Evolutionary conservation across 805 yeast species (phyloP).

Genomic region (Sugiyamaella lignohabitans): DNA sequence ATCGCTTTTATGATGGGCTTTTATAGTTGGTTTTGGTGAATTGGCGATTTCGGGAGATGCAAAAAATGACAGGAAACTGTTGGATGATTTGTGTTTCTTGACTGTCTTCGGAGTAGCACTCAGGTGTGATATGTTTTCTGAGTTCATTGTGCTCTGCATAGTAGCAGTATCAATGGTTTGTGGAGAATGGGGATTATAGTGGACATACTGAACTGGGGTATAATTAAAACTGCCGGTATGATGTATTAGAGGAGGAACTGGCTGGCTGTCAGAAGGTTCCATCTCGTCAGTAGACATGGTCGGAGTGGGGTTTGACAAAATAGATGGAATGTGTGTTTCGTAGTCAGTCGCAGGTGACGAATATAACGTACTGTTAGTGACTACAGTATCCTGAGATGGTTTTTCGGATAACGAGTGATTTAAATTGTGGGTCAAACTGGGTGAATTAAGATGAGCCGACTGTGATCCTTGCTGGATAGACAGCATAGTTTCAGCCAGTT

Average conservation of each 20-base stretch:
- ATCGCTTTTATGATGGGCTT: constrained; percentile 16
- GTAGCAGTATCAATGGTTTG: not conserved
- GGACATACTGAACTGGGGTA: not conserved
- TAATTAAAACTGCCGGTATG: not conserved
- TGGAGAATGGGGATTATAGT: not conserved
- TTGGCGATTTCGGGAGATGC: constrained; percentile 4
- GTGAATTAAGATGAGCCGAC: no score
- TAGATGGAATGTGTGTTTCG: not conserved
- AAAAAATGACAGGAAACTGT: constrained; percentile 12
- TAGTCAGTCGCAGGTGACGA: not conserved
- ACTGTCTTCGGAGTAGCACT: constrained; percentile 3
- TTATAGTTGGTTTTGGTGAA: constrained; percentile 8
- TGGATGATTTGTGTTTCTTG: constrained; percentile 12
- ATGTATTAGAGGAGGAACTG: not conserved
- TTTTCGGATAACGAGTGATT: constrained; percentile 2
- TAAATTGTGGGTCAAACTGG: no score
- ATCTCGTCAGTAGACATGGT: not conserved
- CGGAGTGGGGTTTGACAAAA: no score
- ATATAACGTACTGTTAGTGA: not conserved
- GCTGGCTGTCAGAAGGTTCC: no score
- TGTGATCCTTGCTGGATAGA: not conserved
- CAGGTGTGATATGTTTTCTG: not conserved
- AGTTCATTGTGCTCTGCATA: not conserved
- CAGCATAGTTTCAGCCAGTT: constrained; percentile 8
- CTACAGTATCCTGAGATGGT: constrained; percentile 7